Base-by-base conservation (phyloP, 768 basidiomycete genomes). In the Suillus hirtellus region DNA sequence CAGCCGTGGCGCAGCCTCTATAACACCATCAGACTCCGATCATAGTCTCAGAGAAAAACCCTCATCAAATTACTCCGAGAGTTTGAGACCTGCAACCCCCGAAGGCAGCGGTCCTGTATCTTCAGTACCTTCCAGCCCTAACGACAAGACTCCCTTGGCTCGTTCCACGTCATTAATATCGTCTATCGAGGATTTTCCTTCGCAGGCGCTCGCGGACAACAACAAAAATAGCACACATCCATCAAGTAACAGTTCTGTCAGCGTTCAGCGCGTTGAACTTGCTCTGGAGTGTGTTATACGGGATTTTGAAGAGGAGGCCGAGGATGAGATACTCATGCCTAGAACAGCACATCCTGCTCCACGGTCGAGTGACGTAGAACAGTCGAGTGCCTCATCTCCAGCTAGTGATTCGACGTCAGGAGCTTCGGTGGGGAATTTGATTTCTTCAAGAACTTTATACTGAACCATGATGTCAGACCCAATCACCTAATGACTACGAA, bases 271-370 rank as follows among this genome's bases (percentile, higher is more conserved):
- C 68, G 89, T 87, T 21, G 93, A 93, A 40, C 70, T 89, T 72
- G 91, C 92, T 0, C 73, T 95, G 42, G 89, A 90, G 67, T 82
- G 86, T 64, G 93, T 83, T 12, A 90, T 95, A 62, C 84, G 86
- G 69, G 89, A 92, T 72, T 83, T 93, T 54, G 90, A 92, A 71
- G 83, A 85, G 65, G 89, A 92, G 58, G 69, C 80, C 0, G 90
- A 90, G 65, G 90, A 93, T 73, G 87, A 92, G 73, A 88, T 92
- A 65, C 79, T 92, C 67, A 82, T 92, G 78, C 88, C 88, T 49
- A 83, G 90, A 62, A 86, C 86, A 46, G 79, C 82, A 21, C 69
- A 73, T 61, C 82, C 82, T 56, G 74, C 81, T 60, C 76, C 80
- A 62, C 81, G 84, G 60, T 71, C 61, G 62, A 66, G 62, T 52